Conservation (phyloP, 2,329 filamentous ascomycete genomes). For the Ascochyta pisi region DNA sequence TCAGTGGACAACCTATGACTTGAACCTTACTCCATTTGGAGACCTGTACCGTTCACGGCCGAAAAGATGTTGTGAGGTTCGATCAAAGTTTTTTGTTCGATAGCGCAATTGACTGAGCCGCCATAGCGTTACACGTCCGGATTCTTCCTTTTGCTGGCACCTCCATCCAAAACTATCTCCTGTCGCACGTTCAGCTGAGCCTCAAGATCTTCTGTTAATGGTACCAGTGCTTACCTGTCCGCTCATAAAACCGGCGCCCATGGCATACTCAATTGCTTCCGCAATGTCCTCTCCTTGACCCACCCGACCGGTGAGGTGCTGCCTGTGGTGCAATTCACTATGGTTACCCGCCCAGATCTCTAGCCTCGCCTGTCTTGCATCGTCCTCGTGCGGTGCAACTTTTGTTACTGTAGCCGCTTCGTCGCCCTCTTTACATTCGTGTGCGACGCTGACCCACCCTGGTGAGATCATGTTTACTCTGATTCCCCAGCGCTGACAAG, state of each 20-base stretch:
- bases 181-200: conserved; percentile 3
- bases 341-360: conserved; percentile 55
- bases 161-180: conserved; percentile 32
- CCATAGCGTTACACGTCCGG: conserved; percentile 13
- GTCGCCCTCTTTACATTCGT: conserved; percentile 52
- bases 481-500: conserved; percentile 52
- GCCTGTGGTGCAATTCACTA: conserved; percentile 54
- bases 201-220: background rate
- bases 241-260: conserved; percentile 50
- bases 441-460: conserved; percentile 59
- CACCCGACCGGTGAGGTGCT: conserved; percentile 58
- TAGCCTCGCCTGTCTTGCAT: conserved; percentile 20
- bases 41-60: too few species aligned
- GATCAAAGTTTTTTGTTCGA: background rate
- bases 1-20: background rate
- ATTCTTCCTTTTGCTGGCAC: conserved; percentile 33
- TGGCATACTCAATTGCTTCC: conserved; percentile 51
- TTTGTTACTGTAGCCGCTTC: conserved; percentile 40
- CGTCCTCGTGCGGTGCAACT: conserved; percentile 26
- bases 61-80: background rate
- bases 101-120: background rate
- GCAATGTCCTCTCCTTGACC: conserved; percentile 58
- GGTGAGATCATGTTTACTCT: conserved; percentile 58
- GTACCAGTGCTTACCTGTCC: conserved; percentile 48
- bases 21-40: background rate